Evolutionary conservation across 805 yeast genomes (phyloP), one percentile per base, ranked within the genome.

Genomic region (Candida michaelii): DNA sequence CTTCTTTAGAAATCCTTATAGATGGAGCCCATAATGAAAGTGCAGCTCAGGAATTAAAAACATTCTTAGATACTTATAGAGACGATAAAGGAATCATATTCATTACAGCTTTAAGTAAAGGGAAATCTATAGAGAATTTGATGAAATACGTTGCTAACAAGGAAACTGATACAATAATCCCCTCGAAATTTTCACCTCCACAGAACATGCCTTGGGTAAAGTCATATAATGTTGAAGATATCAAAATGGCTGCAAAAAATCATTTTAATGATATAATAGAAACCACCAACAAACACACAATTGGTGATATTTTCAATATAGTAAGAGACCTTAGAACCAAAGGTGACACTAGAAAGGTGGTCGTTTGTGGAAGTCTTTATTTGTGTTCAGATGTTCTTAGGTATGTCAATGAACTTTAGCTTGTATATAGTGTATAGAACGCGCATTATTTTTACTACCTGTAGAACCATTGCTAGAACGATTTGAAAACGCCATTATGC

Each of bases 151-250:
- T 88, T 2, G 56, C 85, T 3, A 58, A 59, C 5, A 49, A 46
- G 15, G 53, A 66, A 1, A 55, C 61, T 0, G 97, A 89, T 53
- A 59, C 65, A 2, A 76, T 90, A 0, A 63, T 83, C 1, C 73
- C 83, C 0, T 80, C 91, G 0, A 56, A 67, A 24, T 93, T 90
- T 58, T 76, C 81, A 2, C 53, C 65, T 1, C 91, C 95, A 0
- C 90, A 83, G 11, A 84, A 88, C 0, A 93, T 93, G 99, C 97
- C 98, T 0, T 93, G 98, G 98, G 80, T 93, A 4, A 54, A 69
- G 31, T 65, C 90, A 1, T 71, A 69, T 48, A 53, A 57, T 3
- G 54, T 68, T 0, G 52, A 44, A 1, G 63, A 59, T 16, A 39
- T 49, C 2, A 13, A 19, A 19, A 15, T 17, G 42, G 13, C 54